These are phyloP conservation scores for Cymbidium sinense DNA, from an alignment of 106 monocot species.

Conservation along the genomic window DNA sequence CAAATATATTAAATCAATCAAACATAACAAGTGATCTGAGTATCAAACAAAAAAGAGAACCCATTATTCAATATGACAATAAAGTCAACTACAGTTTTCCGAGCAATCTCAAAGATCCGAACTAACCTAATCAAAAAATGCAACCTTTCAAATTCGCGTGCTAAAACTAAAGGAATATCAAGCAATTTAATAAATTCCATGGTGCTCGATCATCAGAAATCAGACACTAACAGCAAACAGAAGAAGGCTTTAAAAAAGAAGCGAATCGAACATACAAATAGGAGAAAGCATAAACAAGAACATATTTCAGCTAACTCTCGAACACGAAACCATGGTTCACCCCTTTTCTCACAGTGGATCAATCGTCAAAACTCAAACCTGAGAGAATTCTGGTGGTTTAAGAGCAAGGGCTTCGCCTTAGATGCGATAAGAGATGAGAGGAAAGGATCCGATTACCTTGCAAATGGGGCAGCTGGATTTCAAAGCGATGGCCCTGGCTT, in stretches of 20 bases:
- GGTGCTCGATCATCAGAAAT: not conserved
- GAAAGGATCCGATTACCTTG: conserved; percentile 41
- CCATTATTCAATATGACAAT: not conserved
- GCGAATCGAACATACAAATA: not conserved
- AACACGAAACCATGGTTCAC: no score
- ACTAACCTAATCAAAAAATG: not conserved
- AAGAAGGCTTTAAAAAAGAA: not conserved
- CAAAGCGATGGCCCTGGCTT: conserved; percentile 83
- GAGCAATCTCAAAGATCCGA: not conserved
- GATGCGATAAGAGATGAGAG: not conserved
- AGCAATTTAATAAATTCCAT: not conserved
- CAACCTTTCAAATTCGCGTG: not conserved
- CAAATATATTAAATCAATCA: not conserved
- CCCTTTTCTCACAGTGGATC: no score
- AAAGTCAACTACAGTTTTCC: not conserved
- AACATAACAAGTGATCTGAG: no score
- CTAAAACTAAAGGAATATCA: not conserved
- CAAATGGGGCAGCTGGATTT: conserved; percentile 82
- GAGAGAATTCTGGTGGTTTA: not conserved
- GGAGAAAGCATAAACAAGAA: not conserved
- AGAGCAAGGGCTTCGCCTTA: not conserved
- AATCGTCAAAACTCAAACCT: no score
- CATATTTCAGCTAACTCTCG: not conserved
- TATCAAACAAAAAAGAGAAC: no score
- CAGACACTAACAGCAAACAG: not conserved